Evolutionary conservation across 2,329 filamentous ascomycete genomes (phyloP).

Genomic region (Exophiala mesophila): DNA sequence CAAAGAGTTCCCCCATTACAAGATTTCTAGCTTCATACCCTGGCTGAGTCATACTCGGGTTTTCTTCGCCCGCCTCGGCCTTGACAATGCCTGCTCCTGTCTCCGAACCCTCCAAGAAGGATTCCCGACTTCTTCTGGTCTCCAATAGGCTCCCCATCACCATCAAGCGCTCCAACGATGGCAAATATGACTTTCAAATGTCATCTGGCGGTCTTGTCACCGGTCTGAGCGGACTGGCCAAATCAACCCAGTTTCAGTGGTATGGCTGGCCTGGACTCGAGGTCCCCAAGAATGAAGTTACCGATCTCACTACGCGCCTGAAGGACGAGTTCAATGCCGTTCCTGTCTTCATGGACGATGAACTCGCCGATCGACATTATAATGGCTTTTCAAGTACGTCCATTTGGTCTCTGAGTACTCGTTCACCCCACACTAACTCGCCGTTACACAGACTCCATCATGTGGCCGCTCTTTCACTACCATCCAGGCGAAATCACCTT

Average conservation of each 20-base stretch:
- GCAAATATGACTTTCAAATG: conserved; percentile 90
- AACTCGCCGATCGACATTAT: conserved; percentile 91
- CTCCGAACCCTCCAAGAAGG: conserved; percentile 17
- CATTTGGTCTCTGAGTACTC: too few species aligned
- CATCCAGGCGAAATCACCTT: conserved; percentile 98
- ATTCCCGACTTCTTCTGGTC: conserved; percentile 65
- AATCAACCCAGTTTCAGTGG: conserved; percentile 94
- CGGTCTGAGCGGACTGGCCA: conserved; percentile 86
- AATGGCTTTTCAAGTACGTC: conserved; percentile 99
- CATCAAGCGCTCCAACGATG: conserved; percentile 88
- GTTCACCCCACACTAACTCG: conserved; percentile 4
- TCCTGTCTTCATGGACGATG: conserved; percentile 88
- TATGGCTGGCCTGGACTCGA: conserved; percentile 97
- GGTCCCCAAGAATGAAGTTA: conserved; percentile 77
- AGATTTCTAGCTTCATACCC: too few species aligned
- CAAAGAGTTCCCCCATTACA: too few species aligned
- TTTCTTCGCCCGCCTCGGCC: not conserved
- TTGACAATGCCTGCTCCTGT: conserved; percentile 20
- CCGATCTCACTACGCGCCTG: conserved; percentile 67
- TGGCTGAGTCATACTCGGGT: too few species aligned
- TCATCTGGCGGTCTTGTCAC: conserved; percentile 94
- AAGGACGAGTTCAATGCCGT: conserved; percentile 85
- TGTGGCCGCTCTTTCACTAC: conserved; percentile 98
- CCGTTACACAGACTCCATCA: conserved; percentile 70
- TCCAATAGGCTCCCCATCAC: conserved; percentile 96